Base-by-base conservation (phyloP, 805 yeast genomes). In the Cyberlindnera veronae region DNA sequence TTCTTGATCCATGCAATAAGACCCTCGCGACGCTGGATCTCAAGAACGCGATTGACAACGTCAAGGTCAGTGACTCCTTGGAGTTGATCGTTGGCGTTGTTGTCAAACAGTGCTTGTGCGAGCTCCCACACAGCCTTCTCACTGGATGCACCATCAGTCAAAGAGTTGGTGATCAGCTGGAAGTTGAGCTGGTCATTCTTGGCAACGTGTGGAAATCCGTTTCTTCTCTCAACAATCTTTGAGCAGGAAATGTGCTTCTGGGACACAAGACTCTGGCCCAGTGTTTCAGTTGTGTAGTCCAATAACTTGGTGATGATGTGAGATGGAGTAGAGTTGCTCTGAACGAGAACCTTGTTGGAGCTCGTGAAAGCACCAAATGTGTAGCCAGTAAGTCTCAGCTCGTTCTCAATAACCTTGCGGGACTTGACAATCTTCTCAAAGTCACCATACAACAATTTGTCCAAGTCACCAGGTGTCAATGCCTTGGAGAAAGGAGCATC, bases 51-150 rank as follows among this genome's bases (percentile, higher is more conserved):
- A 16, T 29, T 45, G 11, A 51, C 34, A 32, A 58, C 51, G 1
- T 41, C 52, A 13, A 49, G 32, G 38, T 58, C 52, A 17, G 52
- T 46, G 15, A 55, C 48, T 9, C 42, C 45, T 5, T 51, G 51
- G 6, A 55, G 33, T 5, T 60, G 49, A 10, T 47, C 47, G 17
- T 39, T 24, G 5, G 35, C 33, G 19, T 54, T 45, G 15, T 64
- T 34, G 55, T 79, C 86, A 60, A 84, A 84, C 31, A 89, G 63
- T 16, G 78, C 70, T 1, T 85, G 74, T 1, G 83, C 74, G 31
- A 84, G 63, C n/a, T 68, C 66, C 77, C 88, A 74, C 11, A 71
- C 49, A 4, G 57, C 53, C 21, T 48, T 48, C 30, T 62, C 68
- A 10, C 61, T 61, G 1, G 43, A 23, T 7, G 52, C 44, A 8